Percentiles rank a stretch among this genome's conserved stretches.
phyloP scores from a whole-genome alignment of 2,329 filamentous ascomycete genomes.

The Arachnopeziza araneosa region DNA sequence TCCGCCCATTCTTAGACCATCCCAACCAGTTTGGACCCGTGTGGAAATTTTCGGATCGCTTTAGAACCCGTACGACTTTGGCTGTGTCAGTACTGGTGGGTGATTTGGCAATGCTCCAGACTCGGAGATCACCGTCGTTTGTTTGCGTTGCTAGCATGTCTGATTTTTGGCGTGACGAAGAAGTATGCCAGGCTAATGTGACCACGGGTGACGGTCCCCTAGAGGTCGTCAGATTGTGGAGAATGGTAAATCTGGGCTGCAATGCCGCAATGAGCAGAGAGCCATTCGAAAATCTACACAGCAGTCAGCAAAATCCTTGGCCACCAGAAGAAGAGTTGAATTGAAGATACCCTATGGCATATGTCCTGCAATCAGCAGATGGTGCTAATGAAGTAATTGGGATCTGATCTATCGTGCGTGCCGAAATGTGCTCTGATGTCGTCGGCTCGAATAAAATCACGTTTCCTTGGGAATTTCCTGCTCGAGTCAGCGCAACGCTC shows the following conservation, averaged over 20 bases:
- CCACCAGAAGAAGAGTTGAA: not conserved
- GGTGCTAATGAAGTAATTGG: slow-evolving; percentile 92
- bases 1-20: slow-evolving; percentile 97
- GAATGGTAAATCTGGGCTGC: slow-evolving; percentile 85
- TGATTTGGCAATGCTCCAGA: slow-evolving; percentile 93
- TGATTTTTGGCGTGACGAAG: slow-evolving; percentile 90
- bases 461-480: slow-evolving; percentile 88
- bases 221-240: slow-evolving; percentile 85
- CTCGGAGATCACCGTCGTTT: slow-evolving; percentile 82
- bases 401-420: slow-evolving; percentile 84
- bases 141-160: slow-evolving; percentile 97
- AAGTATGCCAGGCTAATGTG: slow-evolving; percentile 89
- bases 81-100: slow-evolving; percentile 63
- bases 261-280: slow-evolving; percentile 86
- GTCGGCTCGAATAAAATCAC: slow-evolving; percentile 92
- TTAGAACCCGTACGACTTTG: slow-evolving; percentile 83
- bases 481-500: slow-evolving; percentile 12
- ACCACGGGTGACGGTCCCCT: slow-evolving; percentile 82
- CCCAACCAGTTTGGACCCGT: slow-evolving; percentile 89
- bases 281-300: slow-evolving; percentile 80
- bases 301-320: slow-evolving; percentile 11
- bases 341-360: slow-evolving; percentile 76
- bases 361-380: slow-evolving; percentile 83
- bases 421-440: slow-evolving; percentile 87
- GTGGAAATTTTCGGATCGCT: slow-evolving; percentile 67